Conservation (phyloP, 805 yeast species). For the Candida corydali region DNA sequence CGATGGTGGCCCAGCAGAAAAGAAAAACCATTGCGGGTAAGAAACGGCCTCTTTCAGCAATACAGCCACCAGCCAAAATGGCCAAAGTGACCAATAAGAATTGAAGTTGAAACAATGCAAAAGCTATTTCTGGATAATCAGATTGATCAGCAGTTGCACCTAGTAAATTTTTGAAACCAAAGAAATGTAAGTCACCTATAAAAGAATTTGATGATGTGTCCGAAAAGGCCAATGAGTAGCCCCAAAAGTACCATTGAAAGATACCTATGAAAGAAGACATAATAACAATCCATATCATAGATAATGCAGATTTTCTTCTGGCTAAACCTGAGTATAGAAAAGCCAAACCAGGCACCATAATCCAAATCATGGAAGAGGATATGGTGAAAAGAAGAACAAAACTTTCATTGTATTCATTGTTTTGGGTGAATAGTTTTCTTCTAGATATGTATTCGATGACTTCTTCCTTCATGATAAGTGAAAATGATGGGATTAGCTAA, state of each 20-base stretch:
- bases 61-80: conserved; percentile 82
- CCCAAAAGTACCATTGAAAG: conserved; percentile 98
- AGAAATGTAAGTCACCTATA: conserved; percentile 80
- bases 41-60: conserved; percentile 87
- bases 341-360: conserved; percentile 95
- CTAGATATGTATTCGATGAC: conserved; percentile 16
- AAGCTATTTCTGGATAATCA: conserved; percentile 77
- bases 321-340: conserved; percentile 90
- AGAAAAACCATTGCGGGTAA: conserved; percentile 78
- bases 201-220: conserved; percentile 74
- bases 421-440: conserved; percentile 33
- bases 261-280: conserved; percentile 69
- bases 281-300: conserved; percentile 77
- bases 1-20: conserved; percentile 86
- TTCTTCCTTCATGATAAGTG: conserved; percentile 4
- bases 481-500: no score
- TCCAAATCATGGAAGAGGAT: conserved; percentile 69
- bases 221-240: conserved; percentile 89
- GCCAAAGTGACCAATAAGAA: conserved; percentile 89
- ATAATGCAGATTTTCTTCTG: conserved; percentile 82
- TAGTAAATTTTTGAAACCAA: conserved; percentile 76
- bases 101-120: conserved; percentile 85
- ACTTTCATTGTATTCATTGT: conserved; percentile 26
- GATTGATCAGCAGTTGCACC: conserved; percentile 35
- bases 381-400: conserved; percentile 43